Evolutionary conservation across 352 stramenopile genomes (phyloP), one percentile per base, ranked within the genome.

Genomic region (Phytophthora tentaculata): DNA sequence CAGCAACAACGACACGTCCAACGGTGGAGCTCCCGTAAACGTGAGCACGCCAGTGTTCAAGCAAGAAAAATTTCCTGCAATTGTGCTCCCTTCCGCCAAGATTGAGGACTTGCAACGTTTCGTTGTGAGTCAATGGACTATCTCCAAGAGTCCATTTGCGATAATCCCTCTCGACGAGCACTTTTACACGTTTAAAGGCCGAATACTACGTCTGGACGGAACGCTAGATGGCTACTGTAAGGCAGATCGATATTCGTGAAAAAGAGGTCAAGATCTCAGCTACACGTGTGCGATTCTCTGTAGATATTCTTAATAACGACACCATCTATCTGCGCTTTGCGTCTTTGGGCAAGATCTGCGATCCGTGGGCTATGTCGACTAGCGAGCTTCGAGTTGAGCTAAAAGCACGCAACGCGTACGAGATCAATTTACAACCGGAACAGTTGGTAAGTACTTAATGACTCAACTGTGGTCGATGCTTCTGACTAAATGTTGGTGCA

Each of bases 301-400:
- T 60, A 94, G 85, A 91, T 50, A 84, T 94, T 17, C 49, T 78
- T 19, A 63, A 88, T 56, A 80, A 91, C 29, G 85, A 94, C 63
- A 90, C 82, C 3, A 84, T 94, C 35, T 92, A 90, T 53, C 53
- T 94, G 20, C 76, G 85, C 4, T 91, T 94, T 35, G 61, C 76
- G 22, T 90, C 78, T 4, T 54, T 92, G 28, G 85, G 85, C 6
- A 85, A 82, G 50, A 80, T 94, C 32, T 83, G 71, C 24, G 83
- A 90, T 43, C 81, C 85, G 10, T 94, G 81, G 76, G 85, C 83
- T 6, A 90, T 94, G 83, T 91, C 83, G 17, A 91, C 83, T 14
- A 94, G 83, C 54, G 85, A 94, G 29, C 64, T 94, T 9, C 80
- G 83, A 1, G 48, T 75, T 9, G 83, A 91, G 43, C 73, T 94